These are phyloP conservation scores for Saccharomycopsis sp. DNA, from an alignment of 805 yeast genomes.

Conservation along the genomic window DNA sequence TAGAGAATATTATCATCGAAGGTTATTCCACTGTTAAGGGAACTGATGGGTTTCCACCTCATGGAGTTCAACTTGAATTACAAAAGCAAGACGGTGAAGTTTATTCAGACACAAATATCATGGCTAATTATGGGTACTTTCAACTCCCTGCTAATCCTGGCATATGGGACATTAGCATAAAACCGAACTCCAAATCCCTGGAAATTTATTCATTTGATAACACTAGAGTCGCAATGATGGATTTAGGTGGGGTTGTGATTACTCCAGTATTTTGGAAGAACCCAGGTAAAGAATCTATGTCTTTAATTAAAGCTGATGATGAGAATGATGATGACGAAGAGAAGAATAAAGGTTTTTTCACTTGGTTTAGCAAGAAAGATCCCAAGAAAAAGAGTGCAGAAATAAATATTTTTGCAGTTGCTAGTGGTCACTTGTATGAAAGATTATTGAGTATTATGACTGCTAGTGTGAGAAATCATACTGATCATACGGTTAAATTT, in stretches of 20 bases:
- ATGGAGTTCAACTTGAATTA: conserved; percentile 40
- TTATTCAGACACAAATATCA: conserved; percentile 54
- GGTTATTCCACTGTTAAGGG: conserved; percentile 51
- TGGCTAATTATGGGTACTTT: conserved; percentile 79
- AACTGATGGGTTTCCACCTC: conserved; percentile 32
- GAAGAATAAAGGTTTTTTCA: conserved; percentile 20
- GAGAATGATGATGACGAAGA: conserved; percentile 10
- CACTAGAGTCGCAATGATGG: conserved; percentile 33
- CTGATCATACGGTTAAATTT: conserved; percentile 62
- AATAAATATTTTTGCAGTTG: conserved; percentile 73
- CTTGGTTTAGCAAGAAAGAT: conserved; percentile 12
- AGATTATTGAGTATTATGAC: conserved; percentile 72
- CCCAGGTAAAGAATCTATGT: conserved; percentile 31
- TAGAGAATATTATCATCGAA: conserved; percentile 57
- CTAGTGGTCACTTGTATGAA: conserved; percentile 78
- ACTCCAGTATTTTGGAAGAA: conserved; percentile 40
- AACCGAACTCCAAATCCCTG: conserved; percentile 34
- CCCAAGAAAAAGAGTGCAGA: conserved; percentile 39
- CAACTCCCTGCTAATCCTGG: conserved; percentile 77
- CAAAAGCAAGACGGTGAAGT: conserved; percentile 10
- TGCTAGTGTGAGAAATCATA: conserved; percentile 61
- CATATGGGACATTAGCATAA: conserved; percentile 46
- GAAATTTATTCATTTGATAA: conserved; percentile 36
- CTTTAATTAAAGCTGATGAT: conserved; percentile 3
- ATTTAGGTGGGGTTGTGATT: conserved; percentile 40